These are phyloP conservation scores for Psilocybe sp. DNA, from an alignment of 768 basidiomycete genomes.

Conservation along the genomic window DNA sequence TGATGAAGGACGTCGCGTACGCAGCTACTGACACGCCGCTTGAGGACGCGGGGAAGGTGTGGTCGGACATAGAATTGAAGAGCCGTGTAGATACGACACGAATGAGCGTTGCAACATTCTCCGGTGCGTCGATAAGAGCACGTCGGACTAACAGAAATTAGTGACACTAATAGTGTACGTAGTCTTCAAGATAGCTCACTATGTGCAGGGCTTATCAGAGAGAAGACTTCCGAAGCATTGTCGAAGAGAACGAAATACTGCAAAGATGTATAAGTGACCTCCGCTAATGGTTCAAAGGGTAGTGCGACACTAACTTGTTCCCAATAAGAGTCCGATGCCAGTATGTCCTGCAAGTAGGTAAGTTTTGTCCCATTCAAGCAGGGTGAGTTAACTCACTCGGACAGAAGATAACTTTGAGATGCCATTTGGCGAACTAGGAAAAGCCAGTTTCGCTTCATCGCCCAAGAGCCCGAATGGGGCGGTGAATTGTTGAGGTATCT, in stretches of 20 bases:
- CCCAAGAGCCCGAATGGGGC: constrained; percentile 77
- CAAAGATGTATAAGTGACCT: background rate
- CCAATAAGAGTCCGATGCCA: constrained; percentile 81
- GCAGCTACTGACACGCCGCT: constrained; percentile 53
- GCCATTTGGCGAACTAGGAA: constrained; percentile 79
- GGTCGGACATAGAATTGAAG: constrained; percentile 73
- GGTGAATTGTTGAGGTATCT: constrained; percentile 67
- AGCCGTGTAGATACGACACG: constrained; percentile 64
- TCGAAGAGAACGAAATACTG: constrained; percentile 87
- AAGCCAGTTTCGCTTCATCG: constrained; percentile 88
- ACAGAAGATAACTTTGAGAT: constrained; percentile 71
- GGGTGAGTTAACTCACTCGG: constrained; percentile 50
- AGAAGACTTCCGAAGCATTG: constrained; percentile 87
- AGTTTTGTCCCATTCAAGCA: background rate
- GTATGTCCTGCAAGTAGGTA: constrained; percentile 56
- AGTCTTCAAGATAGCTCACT: constrained; percentile 45
- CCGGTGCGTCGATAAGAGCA: constrained; percentile 77
- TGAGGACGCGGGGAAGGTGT: constrained; percentile 69
- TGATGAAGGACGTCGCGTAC: constrained; percentile 71
- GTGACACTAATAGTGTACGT: constrained; percentile 4
- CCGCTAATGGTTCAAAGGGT: background rate
- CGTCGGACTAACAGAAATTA: constrained; percentile 60
- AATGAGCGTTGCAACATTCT: constrained; percentile 84
- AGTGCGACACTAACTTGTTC: constrained; percentile 59
- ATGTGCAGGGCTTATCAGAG: constrained; percentile 82